Conservation (phyloP, 352 stramenopile genomes). For the Globisporangium parvum region DNA sequence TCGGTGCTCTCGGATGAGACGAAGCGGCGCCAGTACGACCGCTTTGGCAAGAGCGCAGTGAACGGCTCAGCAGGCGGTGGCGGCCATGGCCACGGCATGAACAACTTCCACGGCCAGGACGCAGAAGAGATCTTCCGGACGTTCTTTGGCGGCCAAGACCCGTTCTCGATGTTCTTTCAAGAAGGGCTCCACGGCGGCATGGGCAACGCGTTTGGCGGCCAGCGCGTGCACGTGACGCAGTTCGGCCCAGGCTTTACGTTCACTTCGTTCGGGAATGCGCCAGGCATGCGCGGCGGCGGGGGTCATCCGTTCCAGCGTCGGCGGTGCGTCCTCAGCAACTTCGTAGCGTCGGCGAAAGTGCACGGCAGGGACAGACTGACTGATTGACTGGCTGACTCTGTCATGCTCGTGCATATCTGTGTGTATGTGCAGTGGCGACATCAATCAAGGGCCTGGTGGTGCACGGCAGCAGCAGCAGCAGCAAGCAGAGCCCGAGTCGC, state of each 20-base stretch:
- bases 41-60: slow-evolving; percentile 83
- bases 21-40: slow-evolving; percentile 87
- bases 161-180: slow-evolving; percentile 84
- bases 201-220: slow-evolving; percentile 38
- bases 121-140: slow-evolving; percentile 78
- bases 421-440: slow-evolving; percentile 19
- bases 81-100: slow-evolving; percentile 26
- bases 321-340: slow-evolving; percentile 27
- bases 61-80: slow-evolving; percentile 26
- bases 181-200: slow-evolving; percentile 51
- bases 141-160: slow-evolving; percentile 78
- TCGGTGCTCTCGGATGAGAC: slow-evolving; percentile 87
- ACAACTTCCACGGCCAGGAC: slow-evolving; percentile 64
- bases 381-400: not conserved
- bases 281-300: slow-evolving; percentile 43
- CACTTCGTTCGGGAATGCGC: slow-evolving; percentile 57
- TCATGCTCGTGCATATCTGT: not conserved
- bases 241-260: slow-evolving; percentile 78
- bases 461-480: slow-evolving; percentile 20
- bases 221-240: slow-evolving; percentile 70
- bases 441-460: slow-evolving; percentile 15
- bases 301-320: slow-evolving; percentile 40
- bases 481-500: slow-evolving; percentile 34
- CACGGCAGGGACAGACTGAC: too few relatives aligned
- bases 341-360: too few relatives aligned